Base-by-base conservation (phyloP, 768 basidiomycete genomes). In the Lepiota brunneoincarnata region DNA sequence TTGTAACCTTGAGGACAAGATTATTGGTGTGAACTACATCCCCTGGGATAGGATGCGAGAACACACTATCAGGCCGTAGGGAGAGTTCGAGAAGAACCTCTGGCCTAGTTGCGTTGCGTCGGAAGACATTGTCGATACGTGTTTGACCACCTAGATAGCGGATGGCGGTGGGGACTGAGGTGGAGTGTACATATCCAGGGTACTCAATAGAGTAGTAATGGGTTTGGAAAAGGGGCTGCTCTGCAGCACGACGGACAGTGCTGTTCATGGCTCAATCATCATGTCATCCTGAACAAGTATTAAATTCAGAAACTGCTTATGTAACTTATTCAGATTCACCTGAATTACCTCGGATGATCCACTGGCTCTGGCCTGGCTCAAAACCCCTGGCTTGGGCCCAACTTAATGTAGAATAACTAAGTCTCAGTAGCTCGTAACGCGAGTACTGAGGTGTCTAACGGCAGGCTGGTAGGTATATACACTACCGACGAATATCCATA, bases 121-220 rank as follows among this genome's bases (percentile, higher is more conserved):
- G 83, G 74, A 98, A 95, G 12, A 86, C 91, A 45, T 72, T 78
- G 52, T 94, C 87, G 3, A 98, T 73, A 56, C 77, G 79, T 23
- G 77, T 63, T 59, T 87, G 86, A 3, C 89, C 86, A 2, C 89
- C 91, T 10, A 91, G 75, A 54, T 77, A 83, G 43, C 77, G 71
- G 40, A 93, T 67, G 1, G 87, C 91, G 15, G 75, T 59, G 0
- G 83, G 75, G 4, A 86, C 77, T 31, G 91, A 89, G 1, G 76
- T 65, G 2, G 76, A 69, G 12, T 76, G 70, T 50, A 97, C 85
- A 59, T 92, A 91, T 57, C 93, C 93, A 6, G 93, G 93, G 71
- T 93, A 96, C 68, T 97, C 94, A 57, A 96, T 75, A 4, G 91
- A 87, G 64, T 88, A 89, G 65, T 86, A 89, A 26, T 82, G 74